Base-by-base conservation (phyloP, 208 protist genomes). In the Tritrichomonas musculus region DNA sequence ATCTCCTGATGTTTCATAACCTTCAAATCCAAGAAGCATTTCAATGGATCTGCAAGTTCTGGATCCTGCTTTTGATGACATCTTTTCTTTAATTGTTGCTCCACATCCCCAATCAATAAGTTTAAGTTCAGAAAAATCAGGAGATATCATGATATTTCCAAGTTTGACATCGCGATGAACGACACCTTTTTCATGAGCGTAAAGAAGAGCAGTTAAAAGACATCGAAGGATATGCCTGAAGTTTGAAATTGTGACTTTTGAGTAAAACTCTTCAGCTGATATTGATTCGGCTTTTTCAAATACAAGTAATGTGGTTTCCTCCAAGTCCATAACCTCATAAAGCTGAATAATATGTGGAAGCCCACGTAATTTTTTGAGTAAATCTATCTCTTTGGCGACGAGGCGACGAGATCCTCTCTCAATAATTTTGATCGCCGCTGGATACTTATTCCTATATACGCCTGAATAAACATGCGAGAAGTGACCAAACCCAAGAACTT, bases 61-160 rank as follows among this genome's bases (percentile, higher is more conserved):
- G 4, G 69, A 77, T 11, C 69, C 69, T 9, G 69, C 69, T 44
- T 77, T 77, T 77, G 69, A 47, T 47, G 69, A 77, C 33, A 77
- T 39, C 8, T 36, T 22, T 44, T 39, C 25, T 20, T 36, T 77
- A 1, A 44, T 20, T 11, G 20, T n/a, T 13, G 33, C 9, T 47
- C 69, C 33, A 77, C 69, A 77, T 13, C 69, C 69, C 69, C 69
- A 77, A 77, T 77, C 69, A 77, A 77, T 77, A 4, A 77, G 8
- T 44, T 77, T 77, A 5, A 77, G 9, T 4, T 39, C 33, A 9
- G 25, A 27, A 33, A 47, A 77, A 44, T 77, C 36, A 44, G 4
- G 33, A 2, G 9, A n/a, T 9, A 77, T 77, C 8, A 77, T 2
- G 20, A 77, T 47, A 44, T 77, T 77, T 5, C 36, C 69, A 22